phyloP scores from a whole-genome alignment of 2,329 filamentous ascomycete genomes.

The Aspergillus sojae region DNA sequence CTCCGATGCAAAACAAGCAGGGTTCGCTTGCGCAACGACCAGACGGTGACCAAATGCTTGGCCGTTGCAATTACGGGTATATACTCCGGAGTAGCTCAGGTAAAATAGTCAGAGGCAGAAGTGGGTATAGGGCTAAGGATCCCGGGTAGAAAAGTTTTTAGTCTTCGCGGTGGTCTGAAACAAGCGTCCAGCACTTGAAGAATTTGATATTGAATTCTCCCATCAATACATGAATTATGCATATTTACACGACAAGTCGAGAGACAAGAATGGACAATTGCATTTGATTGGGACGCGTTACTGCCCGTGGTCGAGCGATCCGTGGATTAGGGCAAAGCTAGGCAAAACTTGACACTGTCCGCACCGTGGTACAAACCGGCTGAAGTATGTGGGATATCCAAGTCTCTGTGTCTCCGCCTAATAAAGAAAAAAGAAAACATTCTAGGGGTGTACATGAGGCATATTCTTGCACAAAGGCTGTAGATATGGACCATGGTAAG shows the following conservation, averaged over 20 bases:
- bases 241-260: not conserved
- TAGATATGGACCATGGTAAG: no score
- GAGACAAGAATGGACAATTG: not conserved
- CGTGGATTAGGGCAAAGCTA: not conserved
- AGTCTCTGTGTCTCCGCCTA: not conserved
- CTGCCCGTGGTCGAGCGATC: not conserved
- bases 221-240: not conserved
- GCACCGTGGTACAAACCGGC: not conserved
- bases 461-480: not conserved
- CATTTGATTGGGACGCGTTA: not conserved
- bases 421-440: not conserved
- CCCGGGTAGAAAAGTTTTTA: not conserved
- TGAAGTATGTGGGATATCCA: not conserved
- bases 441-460: not conserved
- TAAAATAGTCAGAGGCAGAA: not conserved
- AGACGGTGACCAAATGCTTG: not conserved
- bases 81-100: not conserved
- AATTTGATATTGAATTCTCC: not conserved
- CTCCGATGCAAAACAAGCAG: not conserved
- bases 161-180: not conserved
- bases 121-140: not conserved
- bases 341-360: not conserved
- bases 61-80: not conserved
- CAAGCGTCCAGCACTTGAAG: not conserved
- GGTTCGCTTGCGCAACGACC: not conserved